Evolutionary conservation across 192 early-diverging fungal genomes (phyloP).

Genomic region (Backusella circina): DNA sequence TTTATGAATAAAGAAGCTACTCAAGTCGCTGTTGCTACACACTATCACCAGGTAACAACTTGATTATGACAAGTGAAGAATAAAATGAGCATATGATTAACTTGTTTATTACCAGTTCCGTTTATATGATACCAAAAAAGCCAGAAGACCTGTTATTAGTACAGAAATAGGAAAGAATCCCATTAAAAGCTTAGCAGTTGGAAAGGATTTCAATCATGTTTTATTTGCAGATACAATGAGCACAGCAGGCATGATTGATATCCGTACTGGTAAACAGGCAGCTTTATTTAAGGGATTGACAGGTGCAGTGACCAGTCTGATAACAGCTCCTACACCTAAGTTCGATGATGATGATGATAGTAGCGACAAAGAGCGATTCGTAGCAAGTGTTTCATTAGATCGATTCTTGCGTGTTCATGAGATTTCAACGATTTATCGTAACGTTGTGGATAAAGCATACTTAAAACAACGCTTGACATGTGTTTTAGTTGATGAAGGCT

Average conservation of each 20-base stretch:
- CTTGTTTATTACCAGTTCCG: conserved; percentile 51
- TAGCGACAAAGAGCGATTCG: not conserved
- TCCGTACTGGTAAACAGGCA: conserved; percentile 51
- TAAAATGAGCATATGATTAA: not conserved
- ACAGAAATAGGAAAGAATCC: conserved; percentile 69
- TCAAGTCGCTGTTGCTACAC: conserved; percentile 64
- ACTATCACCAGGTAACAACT: conserved; percentile 55
- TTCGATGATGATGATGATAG: not conserved
- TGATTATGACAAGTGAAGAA: not conserved
- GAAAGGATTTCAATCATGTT: conserved; percentile 48
- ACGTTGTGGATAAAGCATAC: conserved; percentile 62
- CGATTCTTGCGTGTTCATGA: conserved; percentile 78
- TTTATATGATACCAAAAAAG: conserved; percentile 75
- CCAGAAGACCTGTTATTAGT: conserved; percentile 66
- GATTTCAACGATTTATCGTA: conserved; percentile 41
- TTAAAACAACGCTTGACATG: conserved; percentile 71
- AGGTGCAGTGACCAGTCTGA: conserved; percentile 46
- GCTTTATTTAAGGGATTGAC: conserved; percentile 61
- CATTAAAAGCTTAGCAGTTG: conserved; percentile 47
- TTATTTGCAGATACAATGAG: conserved; percentile 64
- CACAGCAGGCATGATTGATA: conserved; percentile 56
- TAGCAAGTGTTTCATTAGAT: conserved; percentile 66
- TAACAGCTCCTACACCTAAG: not conserved
- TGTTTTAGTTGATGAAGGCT: conserved; percentile 60
- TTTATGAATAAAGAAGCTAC: conserved; percentile 60